A percentile compares a stretch with the other conserved stretches of the same genome.
Evolutionary conservation across 2,329 filamentous ascomycete genomes (phyloP).

Genomic region (Clarireedia sp.): DNA sequence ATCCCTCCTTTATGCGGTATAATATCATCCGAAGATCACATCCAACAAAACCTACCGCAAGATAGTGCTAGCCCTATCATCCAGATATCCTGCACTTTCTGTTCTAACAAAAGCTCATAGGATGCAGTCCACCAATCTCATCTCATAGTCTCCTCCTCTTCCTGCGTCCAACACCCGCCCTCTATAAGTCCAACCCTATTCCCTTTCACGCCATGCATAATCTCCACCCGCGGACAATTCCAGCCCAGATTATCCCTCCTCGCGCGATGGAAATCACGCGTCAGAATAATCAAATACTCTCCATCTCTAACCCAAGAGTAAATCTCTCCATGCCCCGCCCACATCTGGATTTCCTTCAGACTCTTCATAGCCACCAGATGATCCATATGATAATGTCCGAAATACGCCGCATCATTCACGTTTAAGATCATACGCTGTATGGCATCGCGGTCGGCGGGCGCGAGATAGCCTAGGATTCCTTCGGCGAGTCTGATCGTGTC

Average conservation of each 20-base stretch:
- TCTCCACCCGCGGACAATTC: slow-evolving; percentile 21
- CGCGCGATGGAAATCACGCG: slow-evolving; percentile 16
- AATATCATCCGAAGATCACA: no score
- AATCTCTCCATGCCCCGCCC: not conserved
- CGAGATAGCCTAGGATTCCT: slow-evolving; percentile 17
- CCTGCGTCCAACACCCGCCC: slow-evolving; percentile 11
- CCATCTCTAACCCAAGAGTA: slow-evolving; percentile 8
- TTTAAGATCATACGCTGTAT: slow-evolving; percentile 19
- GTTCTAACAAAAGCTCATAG: no score
- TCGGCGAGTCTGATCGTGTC: slow-evolving; percentile 20
- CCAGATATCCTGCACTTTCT: no score
- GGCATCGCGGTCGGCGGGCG: slow-evolving; percentile 5
- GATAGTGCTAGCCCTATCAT: no score
- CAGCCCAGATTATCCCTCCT: slow-evolving; percentile 18
- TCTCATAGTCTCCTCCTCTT: not conserved
- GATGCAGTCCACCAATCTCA: not conserved
- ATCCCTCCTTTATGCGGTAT: no score
- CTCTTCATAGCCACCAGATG: slow-evolving; percentile 19
- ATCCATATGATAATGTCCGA: slow-evolving; percentile 23
- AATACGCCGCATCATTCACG: slow-evolving; percentile 21
- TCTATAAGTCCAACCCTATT: slow-evolving; percentile 13
- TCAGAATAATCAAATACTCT: slow-evolving; percentile 10
- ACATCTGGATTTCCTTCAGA: slow-evolving; percentile 19
- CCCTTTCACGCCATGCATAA: slow-evolving; percentile 15
- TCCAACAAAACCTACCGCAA: no score